Evolutionary conservation across 2,329 filamentous ascomycete species (phyloP), one percentile per base, ranked within the genome.

Genomic region (Hyphodiscus sp.): DNA sequence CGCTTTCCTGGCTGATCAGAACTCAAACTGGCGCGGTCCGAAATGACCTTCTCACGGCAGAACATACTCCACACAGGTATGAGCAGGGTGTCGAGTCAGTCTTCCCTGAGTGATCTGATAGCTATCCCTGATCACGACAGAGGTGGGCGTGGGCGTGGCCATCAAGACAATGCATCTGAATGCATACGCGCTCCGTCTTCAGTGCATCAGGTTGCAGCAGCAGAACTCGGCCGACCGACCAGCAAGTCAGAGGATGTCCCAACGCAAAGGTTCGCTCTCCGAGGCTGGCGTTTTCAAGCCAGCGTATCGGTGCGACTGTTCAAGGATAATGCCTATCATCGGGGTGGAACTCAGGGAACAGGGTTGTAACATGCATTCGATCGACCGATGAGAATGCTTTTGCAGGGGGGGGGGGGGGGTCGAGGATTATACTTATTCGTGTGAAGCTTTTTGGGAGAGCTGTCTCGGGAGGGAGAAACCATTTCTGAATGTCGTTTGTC

Each of bases 131-230:
- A 26, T 26, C 23, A 26, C 4, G 23, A 26, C 23, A 26, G 3
- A n/a, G n/a, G n/a, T n/a, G n/a, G n/a, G n/a, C n/a, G n/a, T n/a
- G n/a, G n/a, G n/a, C n/a, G n/a, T n/a, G n/a, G n/a, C n/a, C n/a
- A n/a, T n/a, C n/a, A n/a, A n/a, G n/a, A n/a, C n/a, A n/a, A n/a
- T n/a, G n/a, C n/a, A n/a, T n/a, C n/a, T n/a, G n/a, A n/a, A n/a
- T n/a, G n/a, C n/a, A n/a, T n/a, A n/a, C n/a, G n/a, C n/a, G n/a
- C n/a, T n/a, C n/a, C n/a, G n/a, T n/a, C n/a, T n/a, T n/a, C n/a
- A n/a, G n/a, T n/a, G n/a, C n/a, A n/a, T n/a, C n/a, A n/a, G 38
- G 49, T 43, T 46, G 49, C 49, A 43, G 49, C 45, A 47, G 44
- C 26, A 44, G 42, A 29, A 51, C 41, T 47, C 20, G 49, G 29